phyloP scores from a whole-genome alignment of 2,329 filamentous ascomycete species.

The Seiridium unicorne region DNA sequence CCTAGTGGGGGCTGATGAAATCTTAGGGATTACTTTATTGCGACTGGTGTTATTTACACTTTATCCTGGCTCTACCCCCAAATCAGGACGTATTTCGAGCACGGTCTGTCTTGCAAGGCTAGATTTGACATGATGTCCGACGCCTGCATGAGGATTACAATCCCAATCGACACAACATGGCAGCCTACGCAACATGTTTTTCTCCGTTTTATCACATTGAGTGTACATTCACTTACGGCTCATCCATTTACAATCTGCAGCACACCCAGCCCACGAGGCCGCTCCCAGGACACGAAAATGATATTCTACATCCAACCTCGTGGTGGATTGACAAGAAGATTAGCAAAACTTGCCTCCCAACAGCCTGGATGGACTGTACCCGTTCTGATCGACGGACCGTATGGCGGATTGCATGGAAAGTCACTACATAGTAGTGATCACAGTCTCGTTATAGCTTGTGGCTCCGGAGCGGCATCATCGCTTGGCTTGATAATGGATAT shows the following conservation, averaged over 20 bases:
- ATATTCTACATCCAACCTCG: slow-evolving; percentile 52
- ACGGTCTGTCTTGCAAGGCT: slow-evolving; percentile 45
- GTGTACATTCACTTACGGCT: slow-evolving; percentile 39
- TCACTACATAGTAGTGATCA: slow-evolving; percentile 38
- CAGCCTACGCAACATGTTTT: slow-evolving; percentile 53
- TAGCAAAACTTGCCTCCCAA: slow-evolving; percentile 37
- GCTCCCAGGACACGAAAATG: slow-evolving; percentile 32
- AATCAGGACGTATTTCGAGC: slow-evolving; percentile 45
- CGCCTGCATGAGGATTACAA: slow-evolving; percentile 37
- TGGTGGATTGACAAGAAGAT: slow-evolving; percentile 45
- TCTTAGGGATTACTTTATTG: slow-evolving; percentile 59
- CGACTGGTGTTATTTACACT: slow-evolving; percentile 49
- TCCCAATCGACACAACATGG: slow-evolving; percentile 46
- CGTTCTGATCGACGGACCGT: slow-evolving; percentile 57
- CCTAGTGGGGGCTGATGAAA: neutral
- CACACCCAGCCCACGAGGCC: slow-evolving; percentile 27
- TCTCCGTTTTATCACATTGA: slow-evolving; percentile 47
- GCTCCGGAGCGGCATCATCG: slow-evolving; percentile 53
- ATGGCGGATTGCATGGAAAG: slow-evolving; percentile 46
- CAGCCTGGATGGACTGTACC: slow-evolving; percentile 34
- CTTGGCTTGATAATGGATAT: slow-evolving; percentile 45
- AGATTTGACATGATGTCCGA: slow-evolving; percentile 36
- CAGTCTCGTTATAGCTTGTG: slow-evolving; percentile 50
- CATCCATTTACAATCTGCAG: slow-evolving; percentile 59
- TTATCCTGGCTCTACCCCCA: slow-evolving; percentile 43